Evolutionary conservation across 2,329 filamentous ascomycete species (phyloP), one percentile per base, ranked within the genome.

Genomic region (Herpomyces periplanetae): DNA sequence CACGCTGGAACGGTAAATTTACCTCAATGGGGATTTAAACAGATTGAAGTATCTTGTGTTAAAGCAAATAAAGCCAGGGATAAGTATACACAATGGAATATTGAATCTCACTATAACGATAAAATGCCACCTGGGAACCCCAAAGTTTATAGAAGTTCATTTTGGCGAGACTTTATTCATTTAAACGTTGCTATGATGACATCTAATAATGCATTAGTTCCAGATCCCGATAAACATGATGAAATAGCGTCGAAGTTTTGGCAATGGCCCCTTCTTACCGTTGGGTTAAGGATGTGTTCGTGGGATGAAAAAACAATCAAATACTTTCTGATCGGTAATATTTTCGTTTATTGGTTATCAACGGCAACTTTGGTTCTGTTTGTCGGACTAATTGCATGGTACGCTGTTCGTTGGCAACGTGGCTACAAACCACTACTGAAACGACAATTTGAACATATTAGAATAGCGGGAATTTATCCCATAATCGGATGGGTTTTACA

Each of bases 151-250:
- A 85, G 66, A 44, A 91, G 75, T 13, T 80, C 84, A 2, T 96
- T 96, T 50, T 49, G 87, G 34, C 73, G 85, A 35, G 80, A 96
- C 40, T 96, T 96, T 33, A 61, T 96, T 26, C 80, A 96, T 38
- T 47, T 91, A 25, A 96, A 96, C 36, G 80, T 96, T 25, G 80
- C 80, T 26, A 96, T 96, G 80, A 88, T 91, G 75, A 96, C 80
- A 3, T 91, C 80, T 15, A 96, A 96, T 51, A 96, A 96, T 34
- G 80, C 80, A 10, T 56, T 96, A 17, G 69, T 96, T 9, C 80
- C 80, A 3, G 80, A 96, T 33, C 75, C 80, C 3, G 80, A 96
- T 39, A 96, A 96, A 52, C 80, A 96, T 39, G 80, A 96, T 33
- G 80, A 96, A 33, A 55, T 96, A 18, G 80, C 80, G 13, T 96